Evolutionary conservation across 2,329 filamentous ascomycete species (phyloP).

Genomic region (Aspergillus sp.): DNA sequence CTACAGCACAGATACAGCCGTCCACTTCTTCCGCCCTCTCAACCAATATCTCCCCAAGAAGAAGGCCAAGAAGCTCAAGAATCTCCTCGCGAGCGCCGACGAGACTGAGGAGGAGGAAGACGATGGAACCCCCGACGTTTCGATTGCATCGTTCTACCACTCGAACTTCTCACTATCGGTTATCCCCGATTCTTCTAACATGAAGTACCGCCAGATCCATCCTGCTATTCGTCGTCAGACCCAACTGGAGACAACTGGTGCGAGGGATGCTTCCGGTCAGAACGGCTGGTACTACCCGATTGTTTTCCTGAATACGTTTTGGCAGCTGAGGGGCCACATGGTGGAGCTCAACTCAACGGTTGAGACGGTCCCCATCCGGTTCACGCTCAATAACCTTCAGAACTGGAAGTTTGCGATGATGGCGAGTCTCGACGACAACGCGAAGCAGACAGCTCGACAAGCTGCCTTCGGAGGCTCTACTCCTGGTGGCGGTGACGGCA

Average conservation of each 20-base stretch:
- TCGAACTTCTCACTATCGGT: conserved; percentile 90
- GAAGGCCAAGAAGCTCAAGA: conserved; percentile 83
- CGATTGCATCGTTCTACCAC: conserved; percentile 86
- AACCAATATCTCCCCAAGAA: conserved; percentile 92
- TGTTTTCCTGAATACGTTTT: conserved; percentile 92
- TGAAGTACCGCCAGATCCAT: conserved; percentile 66
- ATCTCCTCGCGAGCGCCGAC: conserved; percentile 64
- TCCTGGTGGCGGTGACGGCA: conserved; percentile 80
- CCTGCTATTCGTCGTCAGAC: conserved; percentile 76
- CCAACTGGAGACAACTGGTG: conserved; percentile 74
- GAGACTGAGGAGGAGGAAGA: conserved; percentile 51
- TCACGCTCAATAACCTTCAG: conserved; percentile 77
- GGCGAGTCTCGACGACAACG: conserved; percentile 80
- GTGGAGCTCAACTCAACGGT: conserved; percentile 87
- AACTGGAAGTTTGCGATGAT: conserved; percentile 90
- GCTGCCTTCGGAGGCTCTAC: conserved; percentile 71
- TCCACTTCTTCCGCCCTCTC: conserved; percentile 79
- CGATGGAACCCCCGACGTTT: conserved; percentile 61
- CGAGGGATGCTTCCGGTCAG: conserved; percentile 78
- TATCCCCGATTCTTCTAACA: conserved; percentile 73
- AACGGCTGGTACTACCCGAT: conserved; percentile 94
- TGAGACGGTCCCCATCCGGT: conserved; percentile 74
- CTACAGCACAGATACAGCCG: conserved; percentile 75
- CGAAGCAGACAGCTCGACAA: conserved; percentile 77
- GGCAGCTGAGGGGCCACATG: conserved; percentile 93